Base-by-base conservation (phyloP, 2,329 filamentous ascomycete genomes). In the Botrytis porri region DNA sequence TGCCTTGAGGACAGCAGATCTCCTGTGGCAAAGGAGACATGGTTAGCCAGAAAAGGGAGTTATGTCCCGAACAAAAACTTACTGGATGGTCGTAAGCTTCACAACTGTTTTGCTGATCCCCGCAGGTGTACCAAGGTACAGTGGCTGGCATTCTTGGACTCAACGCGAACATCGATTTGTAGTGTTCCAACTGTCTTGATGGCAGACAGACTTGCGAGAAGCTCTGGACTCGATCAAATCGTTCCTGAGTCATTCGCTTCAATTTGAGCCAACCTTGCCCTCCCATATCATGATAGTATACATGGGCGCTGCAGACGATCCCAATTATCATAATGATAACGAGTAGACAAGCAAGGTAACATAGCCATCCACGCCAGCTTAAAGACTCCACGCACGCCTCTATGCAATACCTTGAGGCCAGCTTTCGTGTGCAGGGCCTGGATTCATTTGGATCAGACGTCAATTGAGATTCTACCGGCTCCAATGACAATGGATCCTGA, bases 21-120 rank as follows among this genome's bases (percentile, higher is more conserved):
- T 77, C 70, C 79, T 80, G 8, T 37, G 39, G 64, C 7, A 48
- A 29, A 43, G 60, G 25, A 61, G 32, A 51, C 14, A 35, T 69
- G 43, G 51, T 41, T 71, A 67, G 41, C 51, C 16, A 37, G 41
- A 9, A n/a, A 54, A 35, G 35, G 29, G 48, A 16, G 39, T 32
- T 20, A 45, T 39, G 22, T 14, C 22, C 3, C 43, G 9, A 25
- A 4, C 3, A 9, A 41, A 37, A 12, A 71, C 77, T 75, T 64
- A 80, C 79, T 48, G 77, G 76, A 59, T 78, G 79, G n/a, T 73
- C 72, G 54, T 73, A 77, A 54, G 74, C 74, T 70, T 77, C 76
- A 63, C 79, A 80, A 37, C 78, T 78, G 16, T 78, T 74, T 41
- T 76, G 71, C 62, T 80, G 79, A 73, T 80, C 79, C 4, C 79